Evolutionary conservation across 164 flowering plant genomes (phyloP).

Genomic region (Nymphaea colorata): DNA sequence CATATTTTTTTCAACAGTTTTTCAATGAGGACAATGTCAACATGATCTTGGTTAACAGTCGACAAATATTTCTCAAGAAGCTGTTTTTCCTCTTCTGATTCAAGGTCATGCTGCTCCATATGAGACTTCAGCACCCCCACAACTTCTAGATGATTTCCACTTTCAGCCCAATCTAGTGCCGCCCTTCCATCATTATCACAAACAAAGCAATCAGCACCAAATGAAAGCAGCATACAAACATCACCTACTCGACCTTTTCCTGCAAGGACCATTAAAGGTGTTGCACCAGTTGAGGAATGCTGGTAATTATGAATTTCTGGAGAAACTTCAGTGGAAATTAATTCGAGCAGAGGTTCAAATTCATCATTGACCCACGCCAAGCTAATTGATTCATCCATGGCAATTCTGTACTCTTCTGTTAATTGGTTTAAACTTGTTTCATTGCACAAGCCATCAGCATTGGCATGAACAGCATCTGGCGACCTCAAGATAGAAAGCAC

Average conservation of each 20-base stretch:
- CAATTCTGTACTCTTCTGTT: constrained; percentile 38
- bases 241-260: constrained; percentile 72
- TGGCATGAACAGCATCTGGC: constrained; percentile 30
- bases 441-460: constrained; percentile 4
- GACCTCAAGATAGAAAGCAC: constrained; percentile 58
- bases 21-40: constrained; percentile 70
- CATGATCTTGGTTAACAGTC: constrained; percentile 38
- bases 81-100: constrained; percentile 28
- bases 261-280: constrained; percentile 89
- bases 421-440: constrained; percentile 9
- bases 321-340: constrained; percentile 44
- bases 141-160: constrained; percentile 44
- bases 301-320: constrained; percentile 53
- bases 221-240: constrained; percentile 82
- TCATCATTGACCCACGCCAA: constrained; percentile 72
- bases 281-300: constrained; percentile 62
- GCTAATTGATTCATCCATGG: constrained; percentile 77
- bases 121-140: constrained; percentile 47
- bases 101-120: constrained; percentile 18
- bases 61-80: constrained; percentile 63
- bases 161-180: constrained; percentile 71
- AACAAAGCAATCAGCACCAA: constrained; percentile 63
- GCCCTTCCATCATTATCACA: constrained; percentile 53
- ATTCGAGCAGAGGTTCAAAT: constrained; percentile 65
- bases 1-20: constrained; percentile 66